Evolutionary conservation across 2,329 filamentous ascomycete genomes (phyloP).

Genomic region (Ophiocordyceps camponoti-saundersi): DNA sequence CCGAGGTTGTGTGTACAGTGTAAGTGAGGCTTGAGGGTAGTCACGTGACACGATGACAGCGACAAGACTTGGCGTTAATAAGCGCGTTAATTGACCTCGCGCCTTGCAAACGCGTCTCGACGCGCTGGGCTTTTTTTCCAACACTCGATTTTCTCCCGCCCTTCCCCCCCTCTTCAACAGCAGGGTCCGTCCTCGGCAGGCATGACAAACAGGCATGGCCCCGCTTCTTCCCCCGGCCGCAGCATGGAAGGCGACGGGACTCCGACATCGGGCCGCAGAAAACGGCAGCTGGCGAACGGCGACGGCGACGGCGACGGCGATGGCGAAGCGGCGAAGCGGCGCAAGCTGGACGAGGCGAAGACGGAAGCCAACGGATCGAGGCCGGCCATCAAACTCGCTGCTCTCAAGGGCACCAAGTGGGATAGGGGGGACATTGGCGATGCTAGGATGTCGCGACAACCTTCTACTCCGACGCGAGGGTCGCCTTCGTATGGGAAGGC

Average conservation of each 20-base stretch:
- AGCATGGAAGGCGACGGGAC: no score
- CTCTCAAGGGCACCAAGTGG: conserved; percentile 20
- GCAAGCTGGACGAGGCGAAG: conserved; percentile 12
- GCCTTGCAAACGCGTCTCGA: not conserved
- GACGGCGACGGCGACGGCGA: conserved; percentile 9
- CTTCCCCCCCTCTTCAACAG: no score
- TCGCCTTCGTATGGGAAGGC: not conserved
- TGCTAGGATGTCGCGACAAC: conserved; percentile 2
- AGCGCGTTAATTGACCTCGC: not conserved
- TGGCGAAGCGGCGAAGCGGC: conserved; percentile 11
- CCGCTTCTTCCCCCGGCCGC: no score
- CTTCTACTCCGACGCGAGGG: conserved; percentile 6
- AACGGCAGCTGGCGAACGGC: conserved; percentile 9
- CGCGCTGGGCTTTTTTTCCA: not conserved
- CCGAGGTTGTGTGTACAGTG: no score
- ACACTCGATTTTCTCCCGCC: no score
- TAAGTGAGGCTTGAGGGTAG: not conserved
- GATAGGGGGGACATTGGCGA: conserved; percentile 12
- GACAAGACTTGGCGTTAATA: not conserved
- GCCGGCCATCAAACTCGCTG: conserved; percentile 18
- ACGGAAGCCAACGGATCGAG: not conserved
- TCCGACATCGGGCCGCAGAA: no score
- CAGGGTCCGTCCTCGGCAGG: no score
- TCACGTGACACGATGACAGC: not conserved
- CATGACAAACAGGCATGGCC: no score